phyloP scores from a whole-genome alignment of 768 basidiomycete genomes.

The Floccularia luteovirens region DNA sequence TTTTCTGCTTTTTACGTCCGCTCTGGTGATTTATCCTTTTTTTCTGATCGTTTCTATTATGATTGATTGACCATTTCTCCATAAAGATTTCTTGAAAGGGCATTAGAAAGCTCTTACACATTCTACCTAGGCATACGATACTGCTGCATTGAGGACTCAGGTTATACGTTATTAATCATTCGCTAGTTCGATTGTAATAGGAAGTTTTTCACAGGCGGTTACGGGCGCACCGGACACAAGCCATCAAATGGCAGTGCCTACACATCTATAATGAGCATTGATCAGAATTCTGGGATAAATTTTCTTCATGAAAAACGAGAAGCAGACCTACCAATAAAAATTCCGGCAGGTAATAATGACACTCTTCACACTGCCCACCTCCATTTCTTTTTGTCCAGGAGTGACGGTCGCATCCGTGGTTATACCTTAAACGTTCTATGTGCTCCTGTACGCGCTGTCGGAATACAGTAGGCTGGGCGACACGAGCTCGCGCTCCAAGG shows the following conservation, averaged over 20 bases:
- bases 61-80: no score
- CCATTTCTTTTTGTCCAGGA: slow-evolving; percentile 38
- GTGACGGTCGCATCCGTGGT: slow-evolving; percentile 45
- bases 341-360: slow-evolving; percentile 25
- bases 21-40: no score
- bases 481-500: slow-evolving; percentile 17
- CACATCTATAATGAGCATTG: slow-evolving; percentile 22
- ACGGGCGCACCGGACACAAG: slow-evolving; percentile 28
- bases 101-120: no score
- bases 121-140: no score
- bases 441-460: slow-evolving; percentile 22
- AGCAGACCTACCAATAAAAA: slow-evolving; percentile 41
- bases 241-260: slow-evolving; percentile 23
- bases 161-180: no score
- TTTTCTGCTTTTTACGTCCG: no score
- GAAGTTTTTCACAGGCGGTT: slow-evolving; percentile 28
- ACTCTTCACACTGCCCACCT: slow-evolving; percentile 38
- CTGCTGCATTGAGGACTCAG: no score
- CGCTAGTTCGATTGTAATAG: no score
- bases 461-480: slow-evolving; percentile 16
- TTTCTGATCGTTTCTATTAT: no score
- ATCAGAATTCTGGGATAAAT: slow-evolving; percentile 6
- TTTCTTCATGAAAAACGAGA: background rate
- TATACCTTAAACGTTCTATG: slow-evolving; percentile 29
- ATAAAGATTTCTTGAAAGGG: no score